Evolutionary conservation across 2,329 filamentous ascomycete species (phyloP), one percentile per base, ranked within the genome.

Genomic region (Aureobasidium namibiae): DNA sequence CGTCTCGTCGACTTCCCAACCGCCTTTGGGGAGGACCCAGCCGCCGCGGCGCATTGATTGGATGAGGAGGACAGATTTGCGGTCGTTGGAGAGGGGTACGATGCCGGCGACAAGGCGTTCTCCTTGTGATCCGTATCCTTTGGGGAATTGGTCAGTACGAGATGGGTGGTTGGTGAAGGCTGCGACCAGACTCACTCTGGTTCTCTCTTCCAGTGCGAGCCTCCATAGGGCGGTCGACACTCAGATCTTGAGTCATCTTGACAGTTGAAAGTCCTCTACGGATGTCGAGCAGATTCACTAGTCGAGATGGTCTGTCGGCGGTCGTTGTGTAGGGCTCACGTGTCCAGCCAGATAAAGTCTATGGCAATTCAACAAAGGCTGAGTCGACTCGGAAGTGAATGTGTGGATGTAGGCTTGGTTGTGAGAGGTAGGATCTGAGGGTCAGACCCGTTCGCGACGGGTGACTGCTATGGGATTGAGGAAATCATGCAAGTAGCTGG

Each of bases 21-120:
- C 94, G 70, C 94, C 94, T 74, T 99, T 99, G 62, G 94, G 94
- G 61, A 99, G 81, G 44, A 99, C 94, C 94, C 94, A 99, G 68
- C 89, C 90, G 73, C 90, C 90, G 68, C 91, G 87, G 64, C 90
- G 84, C 56, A 89, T 92, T 58, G 91, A 96, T 77, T 96, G 91
- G 68, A 97, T 96, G 66, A 99, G 81, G 66, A 99, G 82, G 62
- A 99, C 92, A 73, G 89, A 87, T 67, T 85, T 86, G 73, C 90
- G 92, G 77, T 96, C 92, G 68, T 82, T 75, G 59, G 90, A 94
- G 65, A 97, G 80, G 64, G 94, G 90, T 49, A 99, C 94, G 61
- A 97, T 86, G 67, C 94, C 94, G 62, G 94, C 92, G 67, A 99
- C 94, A 63, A 97, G 86, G 65, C 94, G 88, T 76, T 97, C 92